These are phyloP conservation scores for Obelidium mucronatum DNA, from an alignment of 192 early-diverging fungal genomes.

Conservation along the genomic window DNA sequence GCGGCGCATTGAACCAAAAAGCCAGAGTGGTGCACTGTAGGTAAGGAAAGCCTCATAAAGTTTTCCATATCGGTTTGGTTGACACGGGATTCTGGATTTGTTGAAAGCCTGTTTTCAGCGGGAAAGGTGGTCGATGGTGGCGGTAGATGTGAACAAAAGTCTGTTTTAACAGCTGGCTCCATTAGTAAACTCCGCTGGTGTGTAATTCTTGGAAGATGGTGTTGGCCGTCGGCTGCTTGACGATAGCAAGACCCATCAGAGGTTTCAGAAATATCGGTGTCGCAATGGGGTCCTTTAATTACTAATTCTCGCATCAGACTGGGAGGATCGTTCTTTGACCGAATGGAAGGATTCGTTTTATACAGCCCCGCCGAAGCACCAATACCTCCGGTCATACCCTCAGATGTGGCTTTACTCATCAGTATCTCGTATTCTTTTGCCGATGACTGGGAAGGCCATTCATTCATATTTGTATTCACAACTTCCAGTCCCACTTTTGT, in stretches of 20 bases:
- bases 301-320: too few relatives aligned
- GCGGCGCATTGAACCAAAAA: too few relatives aligned
- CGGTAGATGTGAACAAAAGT: neutral
- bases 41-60: too few relatives aligned
- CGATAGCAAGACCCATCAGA: too few relatives aligned
- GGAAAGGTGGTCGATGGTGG: neutral
- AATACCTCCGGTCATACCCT: too few relatives aligned
- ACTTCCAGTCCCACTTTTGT: neutral
- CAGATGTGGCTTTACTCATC: neutral
- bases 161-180: neutral
- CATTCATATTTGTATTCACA: neutral
- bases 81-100: neutral
- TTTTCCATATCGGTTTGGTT: too few relatives aligned
- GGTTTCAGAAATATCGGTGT: too few relatives aligned
- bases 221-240: too few relatives aligned
- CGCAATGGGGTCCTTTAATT: too few relatives aligned
- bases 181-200: neutral
- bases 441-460: neutral
- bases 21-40: too few relatives aligned
- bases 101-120: neutral
- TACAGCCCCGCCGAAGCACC: neutral
- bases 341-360: neutral
- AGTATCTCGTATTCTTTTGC: neutral
- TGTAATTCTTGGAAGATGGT: neutral
- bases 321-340: too few relatives aligned